Evolutionary conservation across 169 alveolate species (phyloP).

Genomic region (Plasmodium falciparum): DNA sequence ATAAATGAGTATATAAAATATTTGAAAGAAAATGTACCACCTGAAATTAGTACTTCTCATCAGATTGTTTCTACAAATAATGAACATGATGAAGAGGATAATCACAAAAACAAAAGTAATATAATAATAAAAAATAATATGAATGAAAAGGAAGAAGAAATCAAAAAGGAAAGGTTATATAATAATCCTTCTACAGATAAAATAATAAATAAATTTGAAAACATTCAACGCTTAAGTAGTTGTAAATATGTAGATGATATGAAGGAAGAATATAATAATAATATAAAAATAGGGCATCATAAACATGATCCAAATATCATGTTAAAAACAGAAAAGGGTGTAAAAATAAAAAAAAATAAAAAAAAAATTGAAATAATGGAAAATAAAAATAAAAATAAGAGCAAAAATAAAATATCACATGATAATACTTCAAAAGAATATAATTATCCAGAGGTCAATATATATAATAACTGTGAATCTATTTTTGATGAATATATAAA

Average conservation of each 20-base stretch:
- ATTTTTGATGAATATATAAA: constrained; percentile 32
- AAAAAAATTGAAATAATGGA: background rate
- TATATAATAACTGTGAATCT: constrained; percentile 43
- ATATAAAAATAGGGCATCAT: too few species aligned
- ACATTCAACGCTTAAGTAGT: too few species aligned
- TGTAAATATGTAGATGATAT: too few species aligned
- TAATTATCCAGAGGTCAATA: constrained; percentile 5
- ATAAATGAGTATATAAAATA: constrained; percentile 31
- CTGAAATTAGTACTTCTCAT: background rate
- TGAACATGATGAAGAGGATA: background rate
- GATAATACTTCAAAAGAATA: too few species aligned
- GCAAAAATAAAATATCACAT: too few species aligned
- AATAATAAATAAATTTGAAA: too few species aligned
- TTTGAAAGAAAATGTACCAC: constrained; percentile 4
- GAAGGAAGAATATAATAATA: too few species aligned
- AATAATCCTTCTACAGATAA: too few species aligned
- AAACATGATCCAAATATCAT: too few species aligned
- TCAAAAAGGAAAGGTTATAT: too few species aligned
- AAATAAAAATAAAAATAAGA: background rate
- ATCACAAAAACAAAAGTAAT: background rate
- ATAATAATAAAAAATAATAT: background rate
- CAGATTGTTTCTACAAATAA: background rate
- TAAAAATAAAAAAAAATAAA: constrained; percentile 16
- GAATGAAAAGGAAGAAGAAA: too few species aligned
- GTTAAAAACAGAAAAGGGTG: background rate